A percentile compares a stretch with the other conserved stretches of the same genome.
Evolutionary conservation across 331 rosid genomes (phyloP).

Genomic region (Quercus lobata): DNA sequence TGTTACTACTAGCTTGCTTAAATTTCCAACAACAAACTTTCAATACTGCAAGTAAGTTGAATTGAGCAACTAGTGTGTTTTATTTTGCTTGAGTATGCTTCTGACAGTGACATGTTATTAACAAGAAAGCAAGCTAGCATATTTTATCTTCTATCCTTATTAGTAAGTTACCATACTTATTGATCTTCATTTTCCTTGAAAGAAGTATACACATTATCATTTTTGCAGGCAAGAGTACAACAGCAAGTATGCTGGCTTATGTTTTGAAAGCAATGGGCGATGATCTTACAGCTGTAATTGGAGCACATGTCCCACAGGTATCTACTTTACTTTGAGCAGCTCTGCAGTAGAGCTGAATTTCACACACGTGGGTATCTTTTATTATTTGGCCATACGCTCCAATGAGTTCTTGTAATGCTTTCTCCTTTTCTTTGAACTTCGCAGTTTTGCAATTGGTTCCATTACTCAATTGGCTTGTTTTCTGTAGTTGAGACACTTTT

Average conservation of each 20-base stretch:
- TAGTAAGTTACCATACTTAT: background rate
- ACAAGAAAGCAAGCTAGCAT: background rate
- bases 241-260: constrained; percentile 36
- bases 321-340: background rate
- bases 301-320: constrained; percentile 36
- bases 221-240: constrained; percentile 33
- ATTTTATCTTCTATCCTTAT: background rate
- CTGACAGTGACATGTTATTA: too few species aligned
- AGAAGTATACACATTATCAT: background rate
- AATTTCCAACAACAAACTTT: background rate
- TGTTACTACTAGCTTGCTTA: background rate
- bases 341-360: background rate
- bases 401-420: background rate
- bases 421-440: background rate
- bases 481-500: background rate
- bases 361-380: background rate
- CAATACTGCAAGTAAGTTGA: background rate
- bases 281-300: constrained; percentile 27
- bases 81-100: too few species aligned
- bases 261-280: constrained; percentile 25
- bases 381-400: background rate
- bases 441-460: background rate
- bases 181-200: background rate
- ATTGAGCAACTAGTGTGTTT: too few species aligned
- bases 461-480: background rate